phyloP scores from a whole-genome alignment of 495 filamentous ascomycete genomes.

The Penicillium soppii region DNA sequence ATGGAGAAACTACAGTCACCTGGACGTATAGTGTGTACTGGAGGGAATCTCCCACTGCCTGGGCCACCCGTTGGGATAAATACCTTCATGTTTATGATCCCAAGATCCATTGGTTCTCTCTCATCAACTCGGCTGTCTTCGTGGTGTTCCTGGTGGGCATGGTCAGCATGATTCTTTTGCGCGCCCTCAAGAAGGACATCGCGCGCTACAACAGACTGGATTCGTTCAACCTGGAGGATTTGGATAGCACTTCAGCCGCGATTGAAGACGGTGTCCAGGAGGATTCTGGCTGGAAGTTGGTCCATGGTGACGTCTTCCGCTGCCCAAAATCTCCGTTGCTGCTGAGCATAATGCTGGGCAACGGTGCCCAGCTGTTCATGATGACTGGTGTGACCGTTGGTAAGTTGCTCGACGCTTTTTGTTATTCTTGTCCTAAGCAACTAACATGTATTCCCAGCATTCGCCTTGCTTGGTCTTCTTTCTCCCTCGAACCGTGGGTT shows the following conservation, averaged over 20 bases:
- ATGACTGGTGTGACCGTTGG: constrained; percentile 92
- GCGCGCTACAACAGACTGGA: constrained; percentile 93
- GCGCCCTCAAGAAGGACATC: constrained; percentile 90
- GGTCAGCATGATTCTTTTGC: constrained; percentile 82
- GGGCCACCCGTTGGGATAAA: constrained; percentile 97
- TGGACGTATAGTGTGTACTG: constrained; percentile 94
- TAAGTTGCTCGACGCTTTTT: constrained; percentile 17
- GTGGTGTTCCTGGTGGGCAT: constrained; percentile 88
- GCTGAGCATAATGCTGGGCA: constrained; percentile 85
- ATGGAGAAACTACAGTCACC: constrained; percentile 65
- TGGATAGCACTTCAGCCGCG: constrained; percentile 67
- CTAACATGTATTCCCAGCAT: constrained; percentile 44
- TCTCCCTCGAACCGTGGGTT: constrained; percentile 94
- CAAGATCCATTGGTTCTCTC: constrained; percentile 96
- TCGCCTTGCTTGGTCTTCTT: constrained; percentile 90
- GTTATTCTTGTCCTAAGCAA: background rate
- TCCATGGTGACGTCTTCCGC: constrained; percentile 96
- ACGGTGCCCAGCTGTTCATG: constrained; percentile 93
- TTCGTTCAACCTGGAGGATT: constrained; percentile 78
- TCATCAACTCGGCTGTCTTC: constrained; percentile 91
- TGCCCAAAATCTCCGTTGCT: constrained; percentile 79
- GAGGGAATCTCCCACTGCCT: constrained; percentile 73
- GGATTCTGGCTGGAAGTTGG: constrained; percentile 97
- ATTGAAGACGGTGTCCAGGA: constrained; percentile 94
- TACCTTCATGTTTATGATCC: constrained; percentile 95